Evolutionary conservation across 139 green algal genomes (phyloP).

Genomic region (Coccomyxa sp.): DNA sequence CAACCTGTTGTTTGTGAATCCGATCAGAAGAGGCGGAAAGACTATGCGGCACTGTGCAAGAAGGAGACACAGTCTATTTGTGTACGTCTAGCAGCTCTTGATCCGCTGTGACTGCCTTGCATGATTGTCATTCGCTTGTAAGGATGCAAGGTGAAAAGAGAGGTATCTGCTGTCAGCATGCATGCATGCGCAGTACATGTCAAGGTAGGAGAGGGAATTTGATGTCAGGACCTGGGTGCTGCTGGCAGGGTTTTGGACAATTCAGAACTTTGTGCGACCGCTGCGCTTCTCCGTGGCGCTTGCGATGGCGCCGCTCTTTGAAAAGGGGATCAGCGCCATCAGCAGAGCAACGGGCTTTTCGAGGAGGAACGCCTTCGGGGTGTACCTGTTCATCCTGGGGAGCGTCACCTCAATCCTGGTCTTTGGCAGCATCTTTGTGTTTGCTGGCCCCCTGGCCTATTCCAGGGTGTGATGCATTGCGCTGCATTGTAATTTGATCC

Average conservation of each 20-base stretch:
- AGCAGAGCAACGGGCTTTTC: constrained; percentile 11
- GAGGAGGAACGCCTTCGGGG: constrained; percentile 32
- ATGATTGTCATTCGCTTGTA: background rate
- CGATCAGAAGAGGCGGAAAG: background rate
- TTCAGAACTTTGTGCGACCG: constrained; percentile 56
- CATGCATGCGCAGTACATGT: background rate
- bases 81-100: background rate
- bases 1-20: background rate
- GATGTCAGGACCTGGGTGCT: background rate
- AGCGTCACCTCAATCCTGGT: constrained; percentile 14
- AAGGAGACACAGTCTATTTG: background rate
- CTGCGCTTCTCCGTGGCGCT: constrained; percentile 47
- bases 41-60: background rate
- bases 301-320: constrained; percentile 49
- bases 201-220: constrained; percentile 12
- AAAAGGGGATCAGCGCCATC: constrained; percentile 41
- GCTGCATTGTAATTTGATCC: too few species aligned
- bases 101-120: background rate
- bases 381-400: constrained; percentile 28
- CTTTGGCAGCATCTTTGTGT: constrained; percentile 24
- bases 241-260: constrained; percentile 6
- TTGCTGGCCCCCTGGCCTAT: constrained; percentile 20
- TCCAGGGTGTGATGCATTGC: background rate
- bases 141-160: background rate
- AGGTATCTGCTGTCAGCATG: background rate